phyloP scores from a whole-genome alignment of 805 yeast genomes.

The Wickerhamiella musiphila region DNA sequence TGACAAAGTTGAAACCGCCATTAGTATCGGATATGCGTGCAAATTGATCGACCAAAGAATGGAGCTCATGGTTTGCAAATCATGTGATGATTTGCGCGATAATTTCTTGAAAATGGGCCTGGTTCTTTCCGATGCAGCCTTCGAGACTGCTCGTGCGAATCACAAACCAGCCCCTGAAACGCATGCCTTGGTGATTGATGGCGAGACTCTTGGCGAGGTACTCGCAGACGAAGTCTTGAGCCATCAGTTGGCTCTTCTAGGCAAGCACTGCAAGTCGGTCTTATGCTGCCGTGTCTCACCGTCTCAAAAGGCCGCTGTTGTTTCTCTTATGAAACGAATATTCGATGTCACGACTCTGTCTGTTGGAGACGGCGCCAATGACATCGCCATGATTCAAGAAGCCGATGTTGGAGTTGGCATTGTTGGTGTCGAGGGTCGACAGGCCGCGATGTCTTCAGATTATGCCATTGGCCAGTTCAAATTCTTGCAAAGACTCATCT shows the following conservation, averaged over 20 bases:
- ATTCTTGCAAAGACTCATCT: slow-evolving; percentile 41
- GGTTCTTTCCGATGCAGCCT: slow-evolving; percentile 23
- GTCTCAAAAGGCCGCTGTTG: slow-evolving; percentile 65
- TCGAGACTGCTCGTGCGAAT: slow-evolving; percentile 35
- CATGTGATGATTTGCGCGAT: slow-evolving; percentile 29
- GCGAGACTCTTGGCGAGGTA: slow-evolving; percentile 37
- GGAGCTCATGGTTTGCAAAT: slow-evolving; percentile 32
- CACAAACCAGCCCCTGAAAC: slow-evolving; percentile 46
- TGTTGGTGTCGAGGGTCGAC: slow-evolving; percentile 77
- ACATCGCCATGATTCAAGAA: slow-evolving; percentile 76
- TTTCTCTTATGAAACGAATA: slow-evolving; percentile 42
- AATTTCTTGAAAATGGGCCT: slow-evolving; percentile 30
- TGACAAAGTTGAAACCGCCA: slow-evolving; percentile 70
- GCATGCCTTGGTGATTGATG: slow-evolving; percentile 53
- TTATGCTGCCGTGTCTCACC: slow-evolving; percentile 75
- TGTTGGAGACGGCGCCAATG: slow-evolving; percentile 77
- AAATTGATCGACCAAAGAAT: slow-evolving; percentile 48
- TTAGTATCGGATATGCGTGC: slow-evolving; percentile 68
- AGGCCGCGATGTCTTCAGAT: slow-evolving; percentile 76
- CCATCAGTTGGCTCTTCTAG: slow-evolving; percentile 44
- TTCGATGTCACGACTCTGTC: slow-evolving; percentile 63
- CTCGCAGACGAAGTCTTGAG: slow-evolving; percentile 23
- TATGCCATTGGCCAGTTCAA: slow-evolving; percentile 71
- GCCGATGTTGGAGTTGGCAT: slow-evolving; percentile 77
- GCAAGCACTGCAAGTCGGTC: slow-evolving; percentile 65